Evolutionary conservation across 441 rosid species (phyloP).

Genomic region (Cnidoscolus chayamansa): DNA sequence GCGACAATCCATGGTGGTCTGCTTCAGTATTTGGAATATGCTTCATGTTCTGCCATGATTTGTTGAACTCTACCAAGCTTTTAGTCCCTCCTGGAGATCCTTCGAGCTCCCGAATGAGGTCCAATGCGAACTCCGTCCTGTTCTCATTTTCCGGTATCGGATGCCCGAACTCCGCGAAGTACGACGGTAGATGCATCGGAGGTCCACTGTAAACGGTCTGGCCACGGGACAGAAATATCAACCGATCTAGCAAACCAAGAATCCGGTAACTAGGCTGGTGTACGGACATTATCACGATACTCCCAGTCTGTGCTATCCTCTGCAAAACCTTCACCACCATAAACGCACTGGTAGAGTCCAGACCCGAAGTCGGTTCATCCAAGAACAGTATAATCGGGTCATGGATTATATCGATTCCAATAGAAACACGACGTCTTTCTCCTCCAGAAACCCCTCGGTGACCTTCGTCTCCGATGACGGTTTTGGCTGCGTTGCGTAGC

Average conservation of each 20-base stretch:
- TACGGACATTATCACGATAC: conserved; percentile 73
- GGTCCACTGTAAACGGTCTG: conserved; percentile 79
- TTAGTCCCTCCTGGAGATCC: conserved; percentile 71
- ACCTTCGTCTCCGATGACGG: conserved; percentile 84
- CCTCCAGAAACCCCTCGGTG: conserved; percentile 86
- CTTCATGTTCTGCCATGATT: conserved; percentile 55
- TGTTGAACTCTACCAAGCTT: conserved; percentile 74
- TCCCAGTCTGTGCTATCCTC: conserved; percentile 78
- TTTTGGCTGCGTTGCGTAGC: conserved; percentile 62
- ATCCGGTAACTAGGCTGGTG: conserved; percentile 82
- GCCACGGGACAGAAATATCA: conserved; percentile 69
- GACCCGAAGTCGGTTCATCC: conserved; percentile 82
- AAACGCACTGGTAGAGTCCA: conserved; percentile 80
- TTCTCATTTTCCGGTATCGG: conserved; percentile 77
- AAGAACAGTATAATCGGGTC: conserved; percentile 73
- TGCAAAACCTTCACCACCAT: conserved; percentile 84
- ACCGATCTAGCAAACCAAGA: conserved; percentile 59
- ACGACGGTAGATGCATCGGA: conserved; percentile 46
- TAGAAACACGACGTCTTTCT: conserved; percentile 74
- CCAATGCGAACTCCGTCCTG: conserved; percentile 68
- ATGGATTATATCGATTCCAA: conserved; percentile 75
- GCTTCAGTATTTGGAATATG: conserved; percentile 29
- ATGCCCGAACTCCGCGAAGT: conserved; percentile 62
- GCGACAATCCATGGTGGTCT: conserved; percentile 40
- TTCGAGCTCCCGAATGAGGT: conserved; percentile 70